Base-by-base conservation (phyloP, 441 rosid genomes). In the Rhodomyrtus psidioides region DNA sequence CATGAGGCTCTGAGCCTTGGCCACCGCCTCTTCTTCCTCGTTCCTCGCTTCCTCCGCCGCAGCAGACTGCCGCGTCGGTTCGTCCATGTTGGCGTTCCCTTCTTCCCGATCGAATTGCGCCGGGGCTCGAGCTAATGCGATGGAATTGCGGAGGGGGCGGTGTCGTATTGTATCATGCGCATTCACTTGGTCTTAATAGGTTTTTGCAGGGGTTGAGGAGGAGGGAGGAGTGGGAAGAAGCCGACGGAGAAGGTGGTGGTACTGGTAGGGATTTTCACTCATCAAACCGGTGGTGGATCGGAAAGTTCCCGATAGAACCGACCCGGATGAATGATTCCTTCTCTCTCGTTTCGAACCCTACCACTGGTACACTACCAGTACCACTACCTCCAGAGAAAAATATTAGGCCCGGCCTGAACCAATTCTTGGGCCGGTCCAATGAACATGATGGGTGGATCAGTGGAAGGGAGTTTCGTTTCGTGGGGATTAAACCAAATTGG, bases 1-100 rank as follows among this genome's bases (percentile, higher is more conserved):
- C 93, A 98, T 98, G 55, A 93, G 92, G 82, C 85, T 90, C 90
- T 95, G 97, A 39, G 99, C 98, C 91, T 94, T 94, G 14, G 85
- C 96, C 86, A 92, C 86, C 88, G 96, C 84, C 90, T 91, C 95
- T 12, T 94, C 98, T 53, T 95, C 99, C 9, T 90, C 95, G 34
- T 90, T 92, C 87, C 54, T 54, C n/a, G 59, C 70, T n/a, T 79
- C 83, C 27, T 84, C 86, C 27, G 74, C 62, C 15, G 65, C 83
- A n/a, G 81, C 83, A n/a, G 82, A 57, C 83, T 42, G 83, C 81
- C 55, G 76, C 65, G 83, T 55, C 13, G 70, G 62, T 46, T 85
- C 86, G 59, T 85, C 86, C 86, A 85, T 85, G 70, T 46, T 46
- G 79, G 79, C 79, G 74, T 9, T 62, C 58, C 39, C 34, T 23